Conservation (phyloP, 2,329 filamentous ascomycete genomes). For the Pseudogymnoascus sp. region DNA sequence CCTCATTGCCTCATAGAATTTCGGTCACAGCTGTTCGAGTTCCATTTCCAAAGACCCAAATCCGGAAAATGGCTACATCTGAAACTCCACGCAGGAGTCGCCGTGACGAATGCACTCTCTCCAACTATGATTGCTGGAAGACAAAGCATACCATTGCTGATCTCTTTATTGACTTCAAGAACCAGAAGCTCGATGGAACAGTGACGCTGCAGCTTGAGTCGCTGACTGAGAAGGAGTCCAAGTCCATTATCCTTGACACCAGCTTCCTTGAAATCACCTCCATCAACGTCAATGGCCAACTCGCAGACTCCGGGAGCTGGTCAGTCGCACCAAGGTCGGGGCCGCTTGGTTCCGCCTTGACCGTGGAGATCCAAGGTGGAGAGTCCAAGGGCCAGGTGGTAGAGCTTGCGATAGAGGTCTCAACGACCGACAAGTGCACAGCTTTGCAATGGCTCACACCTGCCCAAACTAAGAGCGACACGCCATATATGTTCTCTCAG, state of each 20-base stretch:
- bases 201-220: slow-evolving; percentile 72
- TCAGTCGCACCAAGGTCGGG: slow-evolving; percentile 49
- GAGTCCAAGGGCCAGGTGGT: slow-evolving; percentile 46
- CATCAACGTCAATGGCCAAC: slow-evolving; percentile 58
- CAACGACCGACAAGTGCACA: slow-evolving; percentile 82
- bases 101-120: slow-evolving; percentile 81
- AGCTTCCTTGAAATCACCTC: slow-evolving; percentile 67
- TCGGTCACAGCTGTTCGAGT: background rate
- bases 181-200: slow-evolving; percentile 67
- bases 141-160: slow-evolving; percentile 77
- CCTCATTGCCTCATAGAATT: slow-evolving; percentile 1
- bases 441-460: slow-evolving; percentile 93
- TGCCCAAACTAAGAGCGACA: slow-evolving; percentile 89
- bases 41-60: background rate
- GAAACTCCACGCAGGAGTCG: background rate
- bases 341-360: slow-evolving; percentile 67
- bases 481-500: slow-evolving; percentile 97
- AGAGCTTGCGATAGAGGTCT: slow-evolving; percentile 56
- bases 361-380: slow-evolving; percentile 52
- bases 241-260: slow-evolving; percentile 81
- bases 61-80: background rate
- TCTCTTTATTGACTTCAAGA: slow-evolving; percentile 76
- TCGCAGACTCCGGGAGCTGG: background rate
- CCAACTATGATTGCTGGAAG: slow-evolving; percentile 83
- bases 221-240: slow-evolving; percentile 62